These are phyloP conservation scores for Penicillium goetzii DNA, from an alignment of 495 filamentous ascomycete species.

Conservation along the genomic window DNA sequence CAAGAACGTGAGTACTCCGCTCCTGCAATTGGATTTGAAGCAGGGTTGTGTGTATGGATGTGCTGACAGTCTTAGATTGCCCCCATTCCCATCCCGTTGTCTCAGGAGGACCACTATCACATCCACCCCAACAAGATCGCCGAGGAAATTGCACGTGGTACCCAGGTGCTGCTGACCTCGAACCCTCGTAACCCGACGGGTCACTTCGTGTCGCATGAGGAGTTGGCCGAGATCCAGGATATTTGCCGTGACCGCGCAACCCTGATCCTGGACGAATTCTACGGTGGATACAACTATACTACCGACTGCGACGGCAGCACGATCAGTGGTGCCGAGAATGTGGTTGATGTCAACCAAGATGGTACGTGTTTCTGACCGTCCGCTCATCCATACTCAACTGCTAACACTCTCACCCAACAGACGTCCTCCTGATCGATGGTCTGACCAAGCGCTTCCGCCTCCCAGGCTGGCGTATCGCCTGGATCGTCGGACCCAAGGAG, in stretches of 20 bases:
- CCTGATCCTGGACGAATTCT: conserved; percentile 95
- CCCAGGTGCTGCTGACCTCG: conserved; percentile 88
- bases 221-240: conserved; percentile 85
- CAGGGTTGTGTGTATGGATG: not conserved
- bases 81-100: conserved; percentile 84
- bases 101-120: conserved; percentile 82
- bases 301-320: conserved; percentile 85
- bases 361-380: conserved; percentile 38
- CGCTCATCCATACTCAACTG: not conserved
- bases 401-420: conserved; percentile 26
- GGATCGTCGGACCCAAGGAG: conserved; percentile 94
- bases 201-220: conserved; percentile 75
- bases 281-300: conserved; percentile 94
- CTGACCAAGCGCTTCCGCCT: conserved; percentile 96
- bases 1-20: conserved; percentile 64
- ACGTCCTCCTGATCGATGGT: conserved; percentile 93
- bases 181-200: conserved; percentile 98
- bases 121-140: conserved; percentile 92
- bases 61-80: conserved; percentile 63
- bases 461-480: conserved; percentile 94
- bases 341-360: conserved; percentile 70
- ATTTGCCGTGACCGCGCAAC: conserved; percentile 89
- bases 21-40: not conserved
- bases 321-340: conserved; percentile 83
- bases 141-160: conserved; percentile 85